Conservation (phyloP, 768 basidiomycete species). For the Pisolithus albus region DNA sequence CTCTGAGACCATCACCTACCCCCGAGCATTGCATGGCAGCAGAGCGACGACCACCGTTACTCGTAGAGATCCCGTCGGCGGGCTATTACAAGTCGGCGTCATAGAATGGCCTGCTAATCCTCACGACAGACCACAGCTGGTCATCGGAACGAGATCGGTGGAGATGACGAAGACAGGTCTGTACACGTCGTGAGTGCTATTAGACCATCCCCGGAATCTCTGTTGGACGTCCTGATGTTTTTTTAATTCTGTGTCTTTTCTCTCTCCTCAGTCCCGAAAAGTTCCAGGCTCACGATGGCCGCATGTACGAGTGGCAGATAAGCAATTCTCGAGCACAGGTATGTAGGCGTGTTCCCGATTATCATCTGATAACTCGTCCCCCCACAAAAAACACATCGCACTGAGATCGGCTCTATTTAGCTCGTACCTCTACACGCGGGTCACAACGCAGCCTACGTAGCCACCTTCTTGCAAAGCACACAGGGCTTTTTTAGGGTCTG, state of each 20-base stretch:
- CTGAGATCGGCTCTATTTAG: constrained; percentile 2
- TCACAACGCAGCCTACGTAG: constrained; percentile 13
- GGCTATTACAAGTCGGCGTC: constrained; percentile 21
- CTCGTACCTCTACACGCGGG: constrained; percentile 17
- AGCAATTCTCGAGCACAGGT: constrained; percentile 19
- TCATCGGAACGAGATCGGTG: constrained; percentile 23
- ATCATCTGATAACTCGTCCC: not conserved
- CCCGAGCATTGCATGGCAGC: constrained; percentile 4
- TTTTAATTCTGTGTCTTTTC: not conserved
- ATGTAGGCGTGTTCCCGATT: not conserved
- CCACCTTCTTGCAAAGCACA: constrained; percentile 20
- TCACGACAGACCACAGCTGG: constrained; percentile 4
- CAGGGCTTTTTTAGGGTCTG: constrained; percentile 10
- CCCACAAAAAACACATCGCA: not conserved
- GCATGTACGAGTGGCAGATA: constrained; percentile 25
- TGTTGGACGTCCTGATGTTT: not conserved
- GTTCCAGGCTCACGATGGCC: constrained; percentile 17
- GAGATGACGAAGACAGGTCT: constrained; percentile 17
- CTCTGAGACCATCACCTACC: constrained; percentile 12
- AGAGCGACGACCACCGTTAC: constrained; percentile 21
- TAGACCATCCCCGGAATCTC: not conserved
- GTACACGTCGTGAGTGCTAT: constrained; percentile 19
- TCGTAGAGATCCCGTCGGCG: constrained; percentile 13
- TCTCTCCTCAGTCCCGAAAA: constrained; percentile 16
- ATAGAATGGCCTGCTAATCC: constrained; percentile 23